phyloP scores from a whole-genome alignment of 495 filamentous ascomycete species.

The Penicillium cataractarum region DNA sequence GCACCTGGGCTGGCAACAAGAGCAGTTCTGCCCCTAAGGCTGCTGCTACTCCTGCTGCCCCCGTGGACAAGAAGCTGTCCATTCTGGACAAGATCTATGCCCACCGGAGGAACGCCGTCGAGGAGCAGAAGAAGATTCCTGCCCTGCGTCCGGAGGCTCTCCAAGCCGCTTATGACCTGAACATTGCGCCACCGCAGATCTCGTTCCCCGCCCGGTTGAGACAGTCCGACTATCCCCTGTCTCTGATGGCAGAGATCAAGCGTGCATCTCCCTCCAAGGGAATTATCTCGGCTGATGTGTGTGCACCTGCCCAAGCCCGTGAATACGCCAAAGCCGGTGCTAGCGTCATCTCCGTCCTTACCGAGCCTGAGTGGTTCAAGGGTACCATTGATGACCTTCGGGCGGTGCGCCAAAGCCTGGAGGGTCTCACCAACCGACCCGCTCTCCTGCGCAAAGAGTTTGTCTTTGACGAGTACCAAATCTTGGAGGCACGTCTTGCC shows the following conservation, averaged over 20 bases:
- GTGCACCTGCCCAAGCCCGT: slow-evolving; percentile 86
- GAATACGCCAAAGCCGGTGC: slow-evolving; percentile 93
- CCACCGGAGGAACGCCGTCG: slow-evolving; percentile 75
- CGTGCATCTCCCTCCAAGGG: slow-evolving; percentile 96
- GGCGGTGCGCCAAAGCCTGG: slow-evolving; percentile 81
- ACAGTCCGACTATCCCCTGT: slow-evolving; percentile 77
- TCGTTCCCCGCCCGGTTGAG: slow-evolving; percentile 78
- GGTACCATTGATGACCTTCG: slow-evolving; percentile 93
- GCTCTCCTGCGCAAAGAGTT: slow-evolving; percentile 96
- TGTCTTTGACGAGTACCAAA: slow-evolving; percentile 97
- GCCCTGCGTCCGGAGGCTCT: slow-evolving; percentile 83
- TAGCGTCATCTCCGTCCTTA: slow-evolving; percentile 95
- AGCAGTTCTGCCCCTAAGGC: slow-evolving; percentile 23
- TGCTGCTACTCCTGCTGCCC: slow-evolving; percentile 31
- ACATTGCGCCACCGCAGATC: slow-evolving; percentile 82
- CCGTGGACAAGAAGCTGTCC: slow-evolving; percentile 65
- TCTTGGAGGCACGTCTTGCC: slow-evolving; percentile 89
- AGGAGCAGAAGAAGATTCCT: slow-evolving; percentile 81
- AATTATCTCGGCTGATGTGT: slow-evolving; percentile 82
- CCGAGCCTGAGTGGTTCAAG: slow-evolving; percentile 98
- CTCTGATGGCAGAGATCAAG: slow-evolving; percentile 97
- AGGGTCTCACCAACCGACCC: slow-evolving; percentile 87
- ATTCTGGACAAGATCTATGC: slow-evolving; percentile 93
- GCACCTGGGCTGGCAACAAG: slow-evolving; percentile 85
- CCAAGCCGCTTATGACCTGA: slow-evolving; percentile 83